phyloP scores from a whole-genome alignment of 225 moss, liverwort and hornwort species.

The Ulota crispa region DNA sequence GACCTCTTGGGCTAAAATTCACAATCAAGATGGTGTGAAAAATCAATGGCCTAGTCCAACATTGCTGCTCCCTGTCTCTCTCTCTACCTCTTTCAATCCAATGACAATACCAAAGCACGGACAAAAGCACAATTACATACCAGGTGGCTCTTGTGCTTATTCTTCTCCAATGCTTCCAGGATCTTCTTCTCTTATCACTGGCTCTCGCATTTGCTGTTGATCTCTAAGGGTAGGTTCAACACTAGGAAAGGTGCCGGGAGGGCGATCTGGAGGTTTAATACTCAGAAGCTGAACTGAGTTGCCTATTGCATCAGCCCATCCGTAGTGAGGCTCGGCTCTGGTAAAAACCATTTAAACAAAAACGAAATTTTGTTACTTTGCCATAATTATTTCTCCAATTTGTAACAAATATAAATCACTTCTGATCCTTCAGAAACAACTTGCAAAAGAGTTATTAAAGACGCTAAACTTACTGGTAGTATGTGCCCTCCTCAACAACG shows the following conservation, averaged over 20 bases:
- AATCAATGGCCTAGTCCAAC: slow-evolving; percentile 33
- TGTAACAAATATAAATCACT: neutral
- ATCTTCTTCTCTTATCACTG: slow-evolving; percentile 6
- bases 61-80: neutral
- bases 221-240: slow-evolving; percentile 63
- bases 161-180: slow-evolving; percentile 7
- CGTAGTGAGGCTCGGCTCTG: slow-evolving; percentile 95
- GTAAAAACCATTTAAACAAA: neutral
- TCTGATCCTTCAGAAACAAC: neutral
- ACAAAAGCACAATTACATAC: slow-evolving; percentile 4
- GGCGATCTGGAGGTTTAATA: slow-evolving; percentile 70
- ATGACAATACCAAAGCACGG: slow-evolving; percentile 28
- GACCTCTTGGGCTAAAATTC: slow-evolving; percentile 8
- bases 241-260: slow-evolving; percentile 80
- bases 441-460: neutral
- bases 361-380: neutral
- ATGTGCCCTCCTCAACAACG: slow-evolving; percentile 88
- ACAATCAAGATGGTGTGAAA: slow-evolving; percentile 31
- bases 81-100: slow-evolving; percentile 22
- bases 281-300: slow-evolving; percentile 87
- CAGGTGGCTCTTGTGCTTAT: slow-evolving; percentile 14
- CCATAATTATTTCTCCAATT: neutral
- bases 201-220: slow-evolving; percentile 32
- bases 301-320: slow-evolving; percentile 94
- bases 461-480: slow-evolving; percentile 69